These are phyloP conservation scores for Yarrowia osloensis DNA, from an alignment of 805 yeast genomes.

Conservation along the genomic window DNA sequence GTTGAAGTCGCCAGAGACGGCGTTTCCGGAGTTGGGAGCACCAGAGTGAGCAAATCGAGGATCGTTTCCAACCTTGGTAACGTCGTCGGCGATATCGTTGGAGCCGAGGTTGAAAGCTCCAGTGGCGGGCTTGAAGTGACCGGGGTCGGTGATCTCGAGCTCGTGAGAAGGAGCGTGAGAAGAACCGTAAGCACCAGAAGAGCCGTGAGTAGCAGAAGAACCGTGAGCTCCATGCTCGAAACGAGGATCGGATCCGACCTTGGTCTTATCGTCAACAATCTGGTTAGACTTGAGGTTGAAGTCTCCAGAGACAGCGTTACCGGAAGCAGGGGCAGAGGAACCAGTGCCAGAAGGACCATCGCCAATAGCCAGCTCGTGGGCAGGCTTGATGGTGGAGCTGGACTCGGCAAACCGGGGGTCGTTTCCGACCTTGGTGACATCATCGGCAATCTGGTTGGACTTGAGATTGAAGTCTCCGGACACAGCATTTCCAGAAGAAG, in stretches of 20 bases:
- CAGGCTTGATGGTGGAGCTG: neutral
- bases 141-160: neutral
- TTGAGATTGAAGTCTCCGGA: neutral
- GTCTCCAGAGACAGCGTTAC: neutral
- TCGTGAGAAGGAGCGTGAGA: neutral
- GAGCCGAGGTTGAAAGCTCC: neutral
- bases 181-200: too few species aligned
- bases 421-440: neutral
- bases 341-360: neutral
- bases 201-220: too few species aligned
- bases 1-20: neutral
- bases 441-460: neutral
- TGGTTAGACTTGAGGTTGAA: neutral
- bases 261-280: neutral
- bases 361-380: neutral
- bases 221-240: too few species aligned
- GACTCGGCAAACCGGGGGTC: neutral
- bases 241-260: neutral
- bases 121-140: neutral
- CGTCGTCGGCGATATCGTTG: neutral
- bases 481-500: neutral
- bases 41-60: neutral
- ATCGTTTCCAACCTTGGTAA: neutral
- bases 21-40: neutral
- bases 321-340: neutral